These are phyloP conservation scores for Boletus edulis DNA, from an alignment of 768 basidiomycete species.

Conservation along the genomic window DNA sequence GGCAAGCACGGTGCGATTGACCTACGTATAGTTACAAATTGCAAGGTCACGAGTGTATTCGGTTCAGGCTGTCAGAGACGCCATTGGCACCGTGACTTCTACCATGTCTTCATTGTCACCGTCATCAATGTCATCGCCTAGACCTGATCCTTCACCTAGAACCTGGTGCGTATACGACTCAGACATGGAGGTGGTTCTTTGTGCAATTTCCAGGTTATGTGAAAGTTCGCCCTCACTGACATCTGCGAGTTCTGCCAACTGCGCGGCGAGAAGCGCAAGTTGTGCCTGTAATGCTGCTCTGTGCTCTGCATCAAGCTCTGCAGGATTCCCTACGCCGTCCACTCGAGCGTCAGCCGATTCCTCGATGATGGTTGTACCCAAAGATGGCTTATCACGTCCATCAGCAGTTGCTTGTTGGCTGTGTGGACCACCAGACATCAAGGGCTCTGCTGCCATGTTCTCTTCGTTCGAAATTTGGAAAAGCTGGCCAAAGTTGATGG, in stretches of 20 bases:
- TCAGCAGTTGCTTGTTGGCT: background rate
- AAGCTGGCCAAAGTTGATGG: constrained; percentile 67
- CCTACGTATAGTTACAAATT: background rate
- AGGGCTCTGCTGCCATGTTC: constrained; percentile 13
- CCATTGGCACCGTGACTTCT: constrained; percentile 25
- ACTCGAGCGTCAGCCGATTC: constrained; percentile 3
- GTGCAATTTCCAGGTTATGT: constrained; percentile 21
- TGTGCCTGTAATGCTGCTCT: constrained; percentile 73
- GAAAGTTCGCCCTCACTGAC: constrained; percentile 32
- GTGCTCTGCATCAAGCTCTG: constrained; percentile 39
- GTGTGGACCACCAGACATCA: constrained; percentile 1
- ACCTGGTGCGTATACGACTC: background rate
- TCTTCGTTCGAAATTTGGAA: constrained; percentile 38
- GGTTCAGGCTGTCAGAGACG: constrained; percentile 14
- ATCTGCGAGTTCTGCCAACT: constrained; percentile 65
- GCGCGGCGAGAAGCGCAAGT: constrained; percentile 68
- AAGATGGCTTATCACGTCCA: constrained; percentile 3
- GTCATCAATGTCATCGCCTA: constrained; percentile 12
- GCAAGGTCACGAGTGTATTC: background rate
- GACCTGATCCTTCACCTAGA: constrained; percentile 3
- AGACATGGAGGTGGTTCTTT: background rate
- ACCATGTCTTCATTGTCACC: constrained; percentile 27
- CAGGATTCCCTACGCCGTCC: constrained; percentile 8
- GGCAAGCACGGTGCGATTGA: background rate
- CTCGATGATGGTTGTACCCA: background rate